Conservation (phyloP, 2,329 filamentous ascomycete genomes). For the Diplodia seriata region DNA sequence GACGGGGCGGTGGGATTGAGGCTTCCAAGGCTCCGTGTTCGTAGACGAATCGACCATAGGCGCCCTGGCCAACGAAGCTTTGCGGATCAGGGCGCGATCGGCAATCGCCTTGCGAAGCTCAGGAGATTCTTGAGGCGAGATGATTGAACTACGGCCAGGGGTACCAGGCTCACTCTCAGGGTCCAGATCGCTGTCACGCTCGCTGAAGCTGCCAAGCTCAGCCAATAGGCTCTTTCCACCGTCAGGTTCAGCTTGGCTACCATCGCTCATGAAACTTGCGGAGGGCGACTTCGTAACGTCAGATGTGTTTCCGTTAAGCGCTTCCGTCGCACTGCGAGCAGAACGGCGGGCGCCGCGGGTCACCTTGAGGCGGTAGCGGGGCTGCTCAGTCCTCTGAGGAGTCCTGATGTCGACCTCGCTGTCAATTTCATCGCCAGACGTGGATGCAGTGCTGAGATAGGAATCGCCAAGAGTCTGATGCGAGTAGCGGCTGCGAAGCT, state of each 20-base stretch:
- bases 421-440: conserved; percentile 77
- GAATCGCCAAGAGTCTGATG: conserved; percentile 66
- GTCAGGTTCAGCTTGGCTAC: conserved; percentile 54
- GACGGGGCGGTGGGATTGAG: conserved; percentile 40
- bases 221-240: conserved; percentile 84
- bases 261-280: conserved; percentile 56
- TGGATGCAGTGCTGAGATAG: conserved; percentile 87
- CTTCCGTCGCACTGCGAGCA: conserved; percentile 59
- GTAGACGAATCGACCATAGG: conserved; percentile 66
- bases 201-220: conserved; percentile 81
- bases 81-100: conserved; percentile 28
- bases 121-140: conserved; percentile 30
- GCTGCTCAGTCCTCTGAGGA: conserved; percentile 67
- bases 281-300: conserved; percentile 61
- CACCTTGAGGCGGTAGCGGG: conserved; percentile 74
- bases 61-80: conserved; percentile 37
- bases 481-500: conserved; percentile 47
- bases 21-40: conserved; percentile 68
- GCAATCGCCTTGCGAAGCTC: conserved; percentile 25
- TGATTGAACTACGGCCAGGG: conserved; percentile 23
- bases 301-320: conserved; percentile 63
- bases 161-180: conserved; percentile 44
- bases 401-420: conserved; percentile 64
- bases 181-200: conserved; percentile 71
- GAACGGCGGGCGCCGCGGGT: conserved; percentile 64